phyloP scores from a whole-genome alignment of 1,284 basidiomycete species.

The Phellinidium pouzarii region DNA sequence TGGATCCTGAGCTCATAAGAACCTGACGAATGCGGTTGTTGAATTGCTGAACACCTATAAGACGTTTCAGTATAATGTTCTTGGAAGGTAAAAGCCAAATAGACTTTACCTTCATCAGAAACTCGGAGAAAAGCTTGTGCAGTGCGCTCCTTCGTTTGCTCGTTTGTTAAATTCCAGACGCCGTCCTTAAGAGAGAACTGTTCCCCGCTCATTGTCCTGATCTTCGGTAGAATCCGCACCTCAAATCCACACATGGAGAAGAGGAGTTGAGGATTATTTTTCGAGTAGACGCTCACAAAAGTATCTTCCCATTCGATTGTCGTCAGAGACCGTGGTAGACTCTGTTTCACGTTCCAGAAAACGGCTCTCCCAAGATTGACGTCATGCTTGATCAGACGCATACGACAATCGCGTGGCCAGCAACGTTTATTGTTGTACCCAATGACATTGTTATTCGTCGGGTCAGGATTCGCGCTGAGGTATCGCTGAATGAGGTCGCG shows the following conservation, averaged over 20 bases:
- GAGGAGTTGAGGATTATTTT: conserved; percentile 94
- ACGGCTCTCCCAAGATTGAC: conserved; percentile 98
- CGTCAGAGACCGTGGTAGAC: conserved; percentile 89
- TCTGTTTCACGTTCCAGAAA: conserved; percentile 99
- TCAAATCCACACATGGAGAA: conserved; percentile 99
- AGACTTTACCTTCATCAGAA: conserved; percentile 74
- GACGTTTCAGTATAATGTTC: conserved; percentile 21
- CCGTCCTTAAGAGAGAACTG: conserved; percentile 96
- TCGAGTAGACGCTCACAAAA: conserved; percentile 93
- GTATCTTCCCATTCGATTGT: conserved; percentile 99
- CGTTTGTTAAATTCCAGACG: conserved; percentile 95
- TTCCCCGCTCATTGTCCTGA: conserved; percentile 90
- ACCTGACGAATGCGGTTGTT: conserved; percentile 96
- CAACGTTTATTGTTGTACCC: conserved; percentile 99
- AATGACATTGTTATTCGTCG: conserved; percentile 97
- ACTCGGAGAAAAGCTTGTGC: conserved; percentile 97
- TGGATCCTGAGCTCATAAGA: conserved; percentile 97
- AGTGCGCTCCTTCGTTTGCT: conserved; percentile 94
- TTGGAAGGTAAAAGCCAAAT: neutral
- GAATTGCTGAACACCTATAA: conserved; percentile 83
- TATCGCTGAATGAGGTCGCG: conserved; percentile 97
- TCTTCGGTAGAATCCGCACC: conserved; percentile 93
- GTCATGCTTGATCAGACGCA: conserved; percentile 99
- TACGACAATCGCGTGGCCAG: conserved; percentile 98
- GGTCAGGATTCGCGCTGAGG: conserved; percentile 94